phyloP scores from a whole-genome alignment of 768 basidiomycete genomes.

The Mycena albidolilacea region DNA sequence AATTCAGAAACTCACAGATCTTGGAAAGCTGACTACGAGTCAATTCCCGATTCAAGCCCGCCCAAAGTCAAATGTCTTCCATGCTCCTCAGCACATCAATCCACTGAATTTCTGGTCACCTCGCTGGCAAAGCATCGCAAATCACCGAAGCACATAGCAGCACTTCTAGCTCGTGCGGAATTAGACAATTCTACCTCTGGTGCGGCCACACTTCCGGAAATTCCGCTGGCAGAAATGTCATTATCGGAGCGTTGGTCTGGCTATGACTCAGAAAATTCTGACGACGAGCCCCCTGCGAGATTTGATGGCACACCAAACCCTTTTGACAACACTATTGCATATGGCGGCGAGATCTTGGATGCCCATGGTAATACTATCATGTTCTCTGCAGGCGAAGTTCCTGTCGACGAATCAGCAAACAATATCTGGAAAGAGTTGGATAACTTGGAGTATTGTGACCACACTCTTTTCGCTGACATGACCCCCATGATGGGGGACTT shows the following conservation, averaged over 20 bases:
- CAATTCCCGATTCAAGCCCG: slow-evolving; percentile 7
- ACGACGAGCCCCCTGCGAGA: neutral
- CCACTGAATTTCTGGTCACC: neutral
- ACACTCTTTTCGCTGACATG: slow-evolving; percentile 5
- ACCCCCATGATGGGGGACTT: slow-evolving; percentile 5
- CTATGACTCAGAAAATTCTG: neutral
- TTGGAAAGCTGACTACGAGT: neutral
- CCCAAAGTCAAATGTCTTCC: slow-evolving; percentile 8
- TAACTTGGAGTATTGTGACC: slow-evolving; percentile 6
- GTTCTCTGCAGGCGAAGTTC: slow-evolving; percentile 7
- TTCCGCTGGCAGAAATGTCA: neutral
- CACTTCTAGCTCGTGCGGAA: neutral
- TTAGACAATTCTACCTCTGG: slow-evolving; percentile 1
- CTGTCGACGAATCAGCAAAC: neutral
- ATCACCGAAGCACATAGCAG: slow-evolving; percentile 1
- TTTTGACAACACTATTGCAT: neutral
- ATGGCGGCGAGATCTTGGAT: neutral
- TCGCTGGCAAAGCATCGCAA: neutral
- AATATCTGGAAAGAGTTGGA: neutral
- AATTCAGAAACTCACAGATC: neutral
- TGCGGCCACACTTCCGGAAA: neutral
- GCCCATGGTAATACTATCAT: neutral
- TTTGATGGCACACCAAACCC: neutral
- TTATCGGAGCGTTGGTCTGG: slow-evolving; percentile 4
- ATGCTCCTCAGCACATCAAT: neutral